phyloP scores from a whole-genome alignment of 192 early-diverging fungal species.

The Backusella morwellensis region DNA sequence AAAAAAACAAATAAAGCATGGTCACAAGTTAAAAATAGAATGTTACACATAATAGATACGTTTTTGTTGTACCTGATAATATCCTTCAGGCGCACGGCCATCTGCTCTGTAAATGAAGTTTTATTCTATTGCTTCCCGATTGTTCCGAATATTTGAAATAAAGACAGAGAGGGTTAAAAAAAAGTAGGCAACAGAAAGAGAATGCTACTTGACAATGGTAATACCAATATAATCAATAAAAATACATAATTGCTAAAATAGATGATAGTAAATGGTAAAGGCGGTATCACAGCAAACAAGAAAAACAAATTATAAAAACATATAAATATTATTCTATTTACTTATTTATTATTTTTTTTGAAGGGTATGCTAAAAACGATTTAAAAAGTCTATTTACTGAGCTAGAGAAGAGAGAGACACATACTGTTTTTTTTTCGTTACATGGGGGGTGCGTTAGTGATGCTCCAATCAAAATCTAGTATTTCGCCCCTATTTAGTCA shows the following conservation, averaged over 20 bases:
- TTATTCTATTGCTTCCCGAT: not conserved
- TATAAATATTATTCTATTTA: not conserved
- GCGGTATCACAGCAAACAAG: not conserved
- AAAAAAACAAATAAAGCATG: not conserved
- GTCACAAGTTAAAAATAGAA: conserved; percentile 2
- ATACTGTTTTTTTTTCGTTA: not conserved
- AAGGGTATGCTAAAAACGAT: not conserved
- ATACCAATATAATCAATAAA: not conserved
- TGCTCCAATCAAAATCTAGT: not conserved
- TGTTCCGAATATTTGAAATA: not conserved
- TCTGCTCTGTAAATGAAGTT: not conserved
- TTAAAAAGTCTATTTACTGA: not conserved
- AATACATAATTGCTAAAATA: not conserved
- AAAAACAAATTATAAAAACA: not conserved
- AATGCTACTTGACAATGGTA: not conserved
- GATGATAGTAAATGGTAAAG: not conserved
- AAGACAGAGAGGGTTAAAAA: not conserved
- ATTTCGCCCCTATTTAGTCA: not conserved
- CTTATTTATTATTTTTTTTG: not conserved
- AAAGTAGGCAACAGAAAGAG: not conserved
- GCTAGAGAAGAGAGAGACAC: not conserved
- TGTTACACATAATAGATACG: not conserved
- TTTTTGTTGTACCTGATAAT: not conserved
- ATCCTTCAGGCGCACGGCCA: not conserved
- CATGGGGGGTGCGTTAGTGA: not conserved